Conservation (phyloP, 1,284 basidiomycete species). For the Trichosporon asahii region DNA sequence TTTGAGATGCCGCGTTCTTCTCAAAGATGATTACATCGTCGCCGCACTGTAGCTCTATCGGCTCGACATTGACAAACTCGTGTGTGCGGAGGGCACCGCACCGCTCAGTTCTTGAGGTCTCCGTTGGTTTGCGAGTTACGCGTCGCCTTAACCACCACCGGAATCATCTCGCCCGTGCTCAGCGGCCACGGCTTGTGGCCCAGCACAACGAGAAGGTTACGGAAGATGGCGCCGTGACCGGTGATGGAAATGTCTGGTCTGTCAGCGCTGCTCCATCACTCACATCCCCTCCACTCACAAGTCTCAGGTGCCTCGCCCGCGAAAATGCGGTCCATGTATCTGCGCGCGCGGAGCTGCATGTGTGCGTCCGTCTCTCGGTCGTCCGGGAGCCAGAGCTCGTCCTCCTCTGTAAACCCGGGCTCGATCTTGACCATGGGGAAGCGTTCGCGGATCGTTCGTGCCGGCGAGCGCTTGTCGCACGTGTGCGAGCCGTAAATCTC, state of each 20-base stretch:
- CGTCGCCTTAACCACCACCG: conserved; percentile 48
- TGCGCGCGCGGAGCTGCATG: conserved; percentile 58
- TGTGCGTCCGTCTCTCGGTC: conserved; percentile 64
- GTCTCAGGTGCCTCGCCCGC: conserved; percentile 50
- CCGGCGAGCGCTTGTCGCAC: conserved; percentile 44
- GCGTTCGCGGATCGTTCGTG: conserved; percentile 58
- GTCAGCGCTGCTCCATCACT: not conserved
- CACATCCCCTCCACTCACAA: conserved; percentile 57
- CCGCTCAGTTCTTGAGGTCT: not conserved
- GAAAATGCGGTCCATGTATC: conserved; percentile 66
- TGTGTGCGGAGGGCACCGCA: too few species aligned
- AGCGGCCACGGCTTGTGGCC: conserved; percentile 47
- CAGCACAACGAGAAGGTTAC: conserved; percentile 47
- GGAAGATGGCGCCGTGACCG: conserved; percentile 52
- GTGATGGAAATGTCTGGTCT: conserved; percentile 53
- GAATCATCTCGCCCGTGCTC: conserved; percentile 51
- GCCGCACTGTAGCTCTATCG: too few species aligned
- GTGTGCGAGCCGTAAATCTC: conserved; percentile 51
- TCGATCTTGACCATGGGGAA: conserved; percentile 68
- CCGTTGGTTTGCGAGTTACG: not conserved
- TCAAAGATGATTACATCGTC: too few species aligned
- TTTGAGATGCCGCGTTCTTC: too few species aligned
- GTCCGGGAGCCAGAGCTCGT: conserved; percentile 64
- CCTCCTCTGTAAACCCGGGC: conserved; percentile 65
- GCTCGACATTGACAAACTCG: too few species aligned